Evolutionary conservation across 257 asterid genomes (phyloP), one percentile per base, ranked within the genome.

Genomic region (Rubia yunnanensis): DNA sequence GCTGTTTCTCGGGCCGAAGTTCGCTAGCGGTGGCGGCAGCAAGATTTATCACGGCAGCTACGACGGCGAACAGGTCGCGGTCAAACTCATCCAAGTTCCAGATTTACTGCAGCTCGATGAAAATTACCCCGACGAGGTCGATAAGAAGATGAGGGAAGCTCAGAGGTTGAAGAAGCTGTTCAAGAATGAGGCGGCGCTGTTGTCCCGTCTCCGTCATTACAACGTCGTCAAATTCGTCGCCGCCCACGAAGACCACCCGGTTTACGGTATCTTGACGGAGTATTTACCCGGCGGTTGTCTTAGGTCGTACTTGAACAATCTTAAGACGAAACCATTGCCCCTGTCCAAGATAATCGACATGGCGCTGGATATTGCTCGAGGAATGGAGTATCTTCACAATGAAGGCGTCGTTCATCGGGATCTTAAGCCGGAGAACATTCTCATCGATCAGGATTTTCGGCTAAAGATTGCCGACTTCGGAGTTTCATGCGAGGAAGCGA

Each of bases 381-480:
- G 96, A 36, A 85, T 92, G 95, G 91, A 75, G 67, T 87, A 92
- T 52, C 85, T 92, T 17, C 98, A 92, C 60, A 84, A 95, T 0
- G 95, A 87, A 31, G 98, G 98, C 1, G 86, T 92, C 46, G 84
- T 92, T 28, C 98, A 92, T 72, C 71, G 95, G 69, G 98, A 92
- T 76, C 97, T 92, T 58, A 92, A 92, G 52, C 92, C 96, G 8
- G 92, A 86, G 76, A 92, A 92, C 73, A 71, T 92, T 77, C 94
- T 92, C 15, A 72, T 92, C 24, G 81, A 83, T 22, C 89, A 85
- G 27, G 88, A 92, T 67, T 89, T 87, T 85, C 86, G 83, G 0
- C 87, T 89, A 9, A 92, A 84, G 82, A 89, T 92, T 24, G 97
- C 97, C 2, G 96, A 92, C 69, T 92, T 92, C 30, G 97, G 99